A percentile compares a stretch with the other conserved stretches of the same genome.
phyloP scores from a whole-genome alignment of 176 grass and related monocot genomes.

The Carex scoparia region DNA sequence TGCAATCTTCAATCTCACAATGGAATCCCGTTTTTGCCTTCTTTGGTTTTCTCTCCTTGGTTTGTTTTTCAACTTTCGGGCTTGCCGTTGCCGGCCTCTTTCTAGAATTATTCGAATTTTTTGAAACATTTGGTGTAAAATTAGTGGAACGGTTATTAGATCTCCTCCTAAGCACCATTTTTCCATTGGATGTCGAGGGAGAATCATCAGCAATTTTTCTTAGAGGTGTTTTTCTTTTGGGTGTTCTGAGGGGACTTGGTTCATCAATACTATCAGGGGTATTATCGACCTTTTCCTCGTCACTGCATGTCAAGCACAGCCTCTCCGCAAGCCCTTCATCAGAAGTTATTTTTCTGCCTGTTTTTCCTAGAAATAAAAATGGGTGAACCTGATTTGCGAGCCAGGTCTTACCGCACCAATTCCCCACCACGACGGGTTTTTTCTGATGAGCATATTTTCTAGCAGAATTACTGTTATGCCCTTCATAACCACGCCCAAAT shows the following conservation, averaged over 20 bases:
- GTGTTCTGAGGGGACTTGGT: slow-evolving; percentile 25
- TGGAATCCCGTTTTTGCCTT: slow-evolving; percentile 39
- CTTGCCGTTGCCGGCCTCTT: slow-evolving; percentile 34
- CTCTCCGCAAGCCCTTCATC: slow-evolving; percentile 33
- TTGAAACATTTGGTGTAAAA: slow-evolving; percentile 35
- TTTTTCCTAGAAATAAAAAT: slow-evolving; percentile 37
- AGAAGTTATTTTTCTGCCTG: slow-evolving; percentile 30
- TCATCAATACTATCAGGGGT: not conserved
- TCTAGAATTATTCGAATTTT: slow-evolving; percentile 19
- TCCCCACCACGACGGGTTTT: slow-evolving; percentile 57
- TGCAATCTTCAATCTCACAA: slow-evolving; percentile 63
- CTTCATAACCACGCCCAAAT: slow-evolving; percentile 57
- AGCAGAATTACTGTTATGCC: slow-evolving; percentile 36
- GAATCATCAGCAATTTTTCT: slow-evolving; percentile 37
- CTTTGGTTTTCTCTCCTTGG: slow-evolving; percentile 42
- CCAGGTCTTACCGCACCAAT: slow-evolving; percentile 93
- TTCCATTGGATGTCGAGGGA: slow-evolving; percentile 14
- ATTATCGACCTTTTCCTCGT: slow-evolving; percentile 20
- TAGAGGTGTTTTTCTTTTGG: slow-evolving; percentile 30
- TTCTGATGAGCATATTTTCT: slow-evolving; percentile 50
- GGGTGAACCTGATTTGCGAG: slow-evolving; percentile 82
- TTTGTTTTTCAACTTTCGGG: slow-evolving; percentile 25
- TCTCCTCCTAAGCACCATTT: slow-evolving; percentile 41
- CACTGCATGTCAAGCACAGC: not conserved
- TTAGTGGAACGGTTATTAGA: slow-evolving; percentile 29